Base-by-base conservation (phyloP, 2,329 filamentous ascomycete species). In the Cladosporium sp. region DNA sequence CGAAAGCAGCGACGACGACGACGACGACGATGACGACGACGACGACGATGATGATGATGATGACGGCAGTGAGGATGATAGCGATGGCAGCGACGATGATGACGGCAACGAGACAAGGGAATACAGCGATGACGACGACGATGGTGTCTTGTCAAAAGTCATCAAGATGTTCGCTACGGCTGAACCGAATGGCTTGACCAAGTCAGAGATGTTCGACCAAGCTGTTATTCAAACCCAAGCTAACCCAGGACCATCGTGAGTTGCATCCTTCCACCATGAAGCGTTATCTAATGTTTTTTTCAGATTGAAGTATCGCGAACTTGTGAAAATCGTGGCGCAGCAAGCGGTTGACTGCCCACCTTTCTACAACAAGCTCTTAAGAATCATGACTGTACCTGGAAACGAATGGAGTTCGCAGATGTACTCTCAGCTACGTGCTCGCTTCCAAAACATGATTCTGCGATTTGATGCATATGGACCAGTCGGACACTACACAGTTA, bases 1-100 rank as follows among this genome's bases (percentile, higher is more conserved):
- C 21, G 29, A 26, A 26, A 56, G 37, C 29, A 40, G 55, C 44
- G 62, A 59, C n/a, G 62, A 59, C 4, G 62, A 57, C 6, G 44
- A 35, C 11, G 62, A 58, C 6, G 40, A 37, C 14, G 44, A 59
- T 0, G 29, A 28, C 3, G 62, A 52, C 1, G 28, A 23, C 18
- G 55, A 64, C 12, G 46, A 50, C 2, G 53, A 26, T 4, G 53
- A 40, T n/a, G 37, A 33, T 12, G 62, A 56, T 28, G 53, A 46
- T 10, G 62, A 56, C 6, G 52, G 49, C 1, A 21, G 35, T 8
- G 23, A 23, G 5, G 62, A 58, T 6, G 62, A 50, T 14, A 18
- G 35, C 6, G 28, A 28, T 11, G 52, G 49, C 8, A n/a, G 21
- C 6, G 55, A 59, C 4, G 31, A 26, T 11, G 63, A 65, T 16